phyloP scores from a whole-genome alignment of 108 stramenopile species.

The Cyclotella sp. region DNA sequence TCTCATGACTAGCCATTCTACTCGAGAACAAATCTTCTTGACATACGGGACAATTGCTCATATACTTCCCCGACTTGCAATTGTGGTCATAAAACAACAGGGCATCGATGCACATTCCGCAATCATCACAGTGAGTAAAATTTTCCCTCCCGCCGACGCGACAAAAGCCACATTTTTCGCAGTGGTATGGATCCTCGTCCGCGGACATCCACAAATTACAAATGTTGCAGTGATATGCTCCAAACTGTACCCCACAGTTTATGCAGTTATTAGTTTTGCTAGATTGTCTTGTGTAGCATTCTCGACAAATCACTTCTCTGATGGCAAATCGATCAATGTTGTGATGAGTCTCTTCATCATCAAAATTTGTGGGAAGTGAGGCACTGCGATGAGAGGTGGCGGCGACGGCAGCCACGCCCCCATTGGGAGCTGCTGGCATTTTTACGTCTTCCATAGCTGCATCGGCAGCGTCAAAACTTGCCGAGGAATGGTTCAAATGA shows the following conservation, averaged over 20 bases:
- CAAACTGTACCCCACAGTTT: conserved; percentile 75
- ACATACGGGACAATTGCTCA: conserved; percentile 90
- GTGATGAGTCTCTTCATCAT: conserved; percentile 80
- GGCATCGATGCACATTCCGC: conserved; percentile 91
- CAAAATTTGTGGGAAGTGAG: conserved; percentile 64
- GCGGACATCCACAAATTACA: conserved; percentile 92
- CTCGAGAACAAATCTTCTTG: conserved; percentile 90
- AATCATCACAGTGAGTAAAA: conserved; percentile 86
- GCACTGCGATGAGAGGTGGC: conserved; percentile 50
- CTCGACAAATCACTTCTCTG: conserved; percentile 82
- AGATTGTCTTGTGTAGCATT: conserved; percentile 79
- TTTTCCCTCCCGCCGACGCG: conserved; percentile 87
- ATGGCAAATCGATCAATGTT: conserved; percentile 84
- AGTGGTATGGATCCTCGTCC: conserved; percentile 87
- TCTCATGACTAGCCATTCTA: conserved; percentile 62
- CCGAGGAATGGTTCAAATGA: background rate
- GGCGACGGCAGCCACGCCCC: conserved; percentile 7
- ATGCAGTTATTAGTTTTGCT: conserved; percentile 88
- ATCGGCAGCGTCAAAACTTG: conserved; percentile 2
- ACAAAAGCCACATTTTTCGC: conserved; percentile 86
- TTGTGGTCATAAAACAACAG: conserved; percentile 82
- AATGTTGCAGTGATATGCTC: conserved; percentile 79
- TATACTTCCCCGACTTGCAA: conserved; percentile 90
- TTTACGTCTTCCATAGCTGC: conserved; percentile 7
- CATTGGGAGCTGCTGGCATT: background rate